Percentiles rank a stretch among this genome's conserved stretches.
phyloP scores from a whole-genome alignment of 75 land plant species.

The Sequoiadendron giganteum region DNA sequence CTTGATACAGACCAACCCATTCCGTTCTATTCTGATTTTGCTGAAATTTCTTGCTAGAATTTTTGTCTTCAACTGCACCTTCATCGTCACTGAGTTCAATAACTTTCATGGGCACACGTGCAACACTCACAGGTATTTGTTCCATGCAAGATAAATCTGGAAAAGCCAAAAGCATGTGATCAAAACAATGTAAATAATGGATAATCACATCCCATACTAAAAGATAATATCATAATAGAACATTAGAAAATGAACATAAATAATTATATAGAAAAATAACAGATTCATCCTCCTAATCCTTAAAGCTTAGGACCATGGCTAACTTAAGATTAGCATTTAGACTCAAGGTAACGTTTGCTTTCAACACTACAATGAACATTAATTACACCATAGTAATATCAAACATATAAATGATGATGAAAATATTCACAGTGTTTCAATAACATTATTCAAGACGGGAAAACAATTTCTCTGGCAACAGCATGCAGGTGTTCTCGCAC shows the following conservation, averaged over 20 bases:
- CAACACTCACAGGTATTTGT: background rate
- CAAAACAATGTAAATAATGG: background rate
- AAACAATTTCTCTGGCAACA: background rate
- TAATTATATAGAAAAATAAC: background rate
- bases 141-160: constrained; percentile 8
- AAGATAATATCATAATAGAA: background rate
- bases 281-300: background rate
- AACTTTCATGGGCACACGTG: background rate
- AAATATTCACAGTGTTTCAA: no score
- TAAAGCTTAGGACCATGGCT: background rate
- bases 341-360: no score
- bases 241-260: background rate
- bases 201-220: background rate
- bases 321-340: background rate
- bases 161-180: background rate
- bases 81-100: constrained; percentile 4
- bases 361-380: background rate
- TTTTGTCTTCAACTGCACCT: background rate
- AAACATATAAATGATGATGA: no score
- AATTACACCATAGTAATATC: background rate
- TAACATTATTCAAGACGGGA: background rate
- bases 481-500: background rate
- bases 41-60: background rate
- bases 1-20: background rate
- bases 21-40: background rate